Base-by-base conservation (phyloP, 2,329 filamentous ascomycete genomes). In the Claviceps sp. region DNA sequence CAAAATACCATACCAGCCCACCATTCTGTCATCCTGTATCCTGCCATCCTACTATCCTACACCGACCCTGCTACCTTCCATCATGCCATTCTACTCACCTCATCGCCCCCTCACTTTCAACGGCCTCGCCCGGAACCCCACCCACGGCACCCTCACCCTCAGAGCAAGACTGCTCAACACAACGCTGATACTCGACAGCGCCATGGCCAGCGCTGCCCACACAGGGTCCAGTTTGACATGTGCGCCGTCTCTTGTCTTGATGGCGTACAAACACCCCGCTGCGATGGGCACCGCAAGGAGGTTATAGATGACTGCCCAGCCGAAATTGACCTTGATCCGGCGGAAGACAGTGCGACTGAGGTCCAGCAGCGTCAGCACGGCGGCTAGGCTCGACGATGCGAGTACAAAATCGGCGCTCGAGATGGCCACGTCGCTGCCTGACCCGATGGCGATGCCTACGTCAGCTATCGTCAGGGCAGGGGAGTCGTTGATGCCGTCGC, bases 161-260 rank as follows among this genome's bases (percentile, higher is more conserved):
- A 96, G 67, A 48, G 82, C 74, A 61, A 95, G 68, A 70, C 86
- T 91, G 65, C 88, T 95, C 62, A 80, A 70, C 49, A 96, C 85
- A 46, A 97, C 90, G 62, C 86, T 93, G 58, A 96, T 83, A 66
- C 86, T 91, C 67, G 89, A 95, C 65, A 90, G 67, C 26, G 91
- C 91, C 91, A 96, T 97, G 1, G 90, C 90, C 64, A 95, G 68
- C 58, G 83, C 85, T 5, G 90, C 91, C 90, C 90, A 96, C 1
- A 86, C 86, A 0, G 86, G 86, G 64, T 87, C 83, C 47, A 90
- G 68, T 55, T 78, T 71, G 20, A 88, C 67, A 62, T 85, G 84
- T 34, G 64, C 63, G 1, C 73, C 76, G 2, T 63, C 61, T 3
- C 65, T 64, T 47, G 72, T 73, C 50, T 60, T 63, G 47, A 83